phyloP scores from a whole-genome alignment of 768 basidiomycete genomes.

The Amanita rimosa region DNA sequence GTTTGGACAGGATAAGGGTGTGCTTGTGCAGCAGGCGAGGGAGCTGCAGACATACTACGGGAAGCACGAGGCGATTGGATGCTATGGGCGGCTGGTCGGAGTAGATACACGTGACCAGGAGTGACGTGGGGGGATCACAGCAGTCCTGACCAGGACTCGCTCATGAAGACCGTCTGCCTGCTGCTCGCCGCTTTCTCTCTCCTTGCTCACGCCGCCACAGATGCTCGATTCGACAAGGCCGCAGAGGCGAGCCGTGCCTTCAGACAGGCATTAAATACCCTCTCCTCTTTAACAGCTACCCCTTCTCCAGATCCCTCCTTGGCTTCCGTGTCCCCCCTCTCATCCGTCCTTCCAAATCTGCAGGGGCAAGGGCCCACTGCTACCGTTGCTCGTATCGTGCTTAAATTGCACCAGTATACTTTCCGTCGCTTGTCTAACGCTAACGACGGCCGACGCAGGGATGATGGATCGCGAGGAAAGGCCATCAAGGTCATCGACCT shows the following conservation, averaged over 20 bases:
- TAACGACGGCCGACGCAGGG: constrained; percentile 34
- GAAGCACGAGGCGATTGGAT: not conserved
- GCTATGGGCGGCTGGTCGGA: not conserved
- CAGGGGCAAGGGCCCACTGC: constrained; percentile 74
- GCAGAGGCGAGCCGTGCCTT: constrained; percentile 65
- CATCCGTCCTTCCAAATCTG: constrained; percentile 54
- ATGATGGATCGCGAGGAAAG: constrained; percentile 58
- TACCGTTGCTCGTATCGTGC: constrained; percentile 52
- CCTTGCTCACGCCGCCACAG: constrained; percentile 8
- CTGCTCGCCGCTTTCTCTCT: not conserved
- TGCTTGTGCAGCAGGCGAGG: not conserved
- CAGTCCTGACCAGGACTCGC: not conserved
- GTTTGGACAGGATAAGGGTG: constrained; percentile 1
- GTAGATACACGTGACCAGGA: constrained; percentile 3
- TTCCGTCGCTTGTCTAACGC: constrained; percentile 30
- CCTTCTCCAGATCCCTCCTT: constrained; percentile 45
- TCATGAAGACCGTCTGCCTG: constrained; percentile 1
- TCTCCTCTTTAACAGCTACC: constrained; percentile 52
- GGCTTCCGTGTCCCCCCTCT: constrained; percentile 39
- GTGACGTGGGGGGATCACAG: constrained; percentile 1
- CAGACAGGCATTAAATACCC: constrained; percentile 59
- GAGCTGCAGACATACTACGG: not conserved
- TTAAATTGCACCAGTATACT: constrained; percentile 54
- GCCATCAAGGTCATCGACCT: constrained; percentile 77
- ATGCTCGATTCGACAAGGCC: constrained; percentile 29